Conservation (phyloP, 2,329 filamentous ascomycete genomes). For the Pseudogymnoascus sp. region DNA sequence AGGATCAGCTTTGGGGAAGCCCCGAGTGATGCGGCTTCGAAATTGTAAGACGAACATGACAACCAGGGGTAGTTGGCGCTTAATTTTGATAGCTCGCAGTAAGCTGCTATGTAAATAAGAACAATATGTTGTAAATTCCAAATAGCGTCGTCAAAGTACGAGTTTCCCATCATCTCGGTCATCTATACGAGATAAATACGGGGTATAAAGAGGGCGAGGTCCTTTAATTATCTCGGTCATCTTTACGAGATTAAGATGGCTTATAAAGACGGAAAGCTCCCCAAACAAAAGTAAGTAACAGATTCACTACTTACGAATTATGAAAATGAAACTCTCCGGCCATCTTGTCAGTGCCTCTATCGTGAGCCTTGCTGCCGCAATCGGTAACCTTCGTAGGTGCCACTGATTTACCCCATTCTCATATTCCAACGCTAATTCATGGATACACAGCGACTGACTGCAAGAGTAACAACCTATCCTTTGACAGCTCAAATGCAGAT, state of each 20-base stretch:
- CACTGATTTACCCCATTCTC: background rate
- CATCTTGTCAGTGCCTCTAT: background rate
- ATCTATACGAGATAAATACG: background rate
- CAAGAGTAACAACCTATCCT: background rate
- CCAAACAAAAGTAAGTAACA: background rate
- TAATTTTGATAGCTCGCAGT: background rate
- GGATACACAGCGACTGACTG: background rate
- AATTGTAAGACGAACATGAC: background rate
- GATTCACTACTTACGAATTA: background rate
- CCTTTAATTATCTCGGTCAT: background rate
- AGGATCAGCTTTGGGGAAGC: conserved; percentile 4
- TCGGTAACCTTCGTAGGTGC: background rate
- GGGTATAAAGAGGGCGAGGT: background rate
- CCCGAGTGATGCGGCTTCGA: background rate
- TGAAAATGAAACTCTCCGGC: background rate
- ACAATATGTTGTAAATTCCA: background rate
- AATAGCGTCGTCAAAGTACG: background rate
- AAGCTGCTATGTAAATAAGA: background rate
- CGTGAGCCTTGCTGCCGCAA: background rate
- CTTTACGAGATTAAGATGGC: background rate
- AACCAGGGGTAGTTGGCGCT: background rate
- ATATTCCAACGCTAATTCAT: background rate
- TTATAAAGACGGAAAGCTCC: background rate
- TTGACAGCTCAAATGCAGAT: background rate
- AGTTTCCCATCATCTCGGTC: background rate